A percentile compares a stretch with the other conserved stretches of the same genome.
phyloP scores from a whole-genome alignment of 441 rosid genomes.

The Eruca vesicaria region DNA sequence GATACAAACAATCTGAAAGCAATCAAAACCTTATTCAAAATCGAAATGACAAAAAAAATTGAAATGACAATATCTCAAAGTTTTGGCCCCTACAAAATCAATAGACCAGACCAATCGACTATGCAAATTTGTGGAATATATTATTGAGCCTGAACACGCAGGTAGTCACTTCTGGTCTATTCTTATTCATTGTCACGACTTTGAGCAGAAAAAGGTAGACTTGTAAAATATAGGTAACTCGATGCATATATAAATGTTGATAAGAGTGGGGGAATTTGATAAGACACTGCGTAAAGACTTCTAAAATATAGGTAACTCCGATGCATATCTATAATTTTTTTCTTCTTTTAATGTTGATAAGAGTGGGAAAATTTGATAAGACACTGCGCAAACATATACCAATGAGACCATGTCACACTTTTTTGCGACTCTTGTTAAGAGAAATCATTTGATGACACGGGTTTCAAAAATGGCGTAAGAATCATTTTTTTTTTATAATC shows the following conservation, averaged over 20 bases:
- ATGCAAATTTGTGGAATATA: constrained; percentile 5
- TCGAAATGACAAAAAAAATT: no score
- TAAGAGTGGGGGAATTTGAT: no score
- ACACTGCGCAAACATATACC: not conserved
- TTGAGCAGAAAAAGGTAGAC: not conserved
- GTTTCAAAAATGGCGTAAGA: not conserved
- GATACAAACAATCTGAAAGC: not conserved
- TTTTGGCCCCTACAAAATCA: constrained; percentile 30
- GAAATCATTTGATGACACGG: not conserved
- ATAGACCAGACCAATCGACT: constrained; percentile 20
- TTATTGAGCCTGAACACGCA: not conserved
- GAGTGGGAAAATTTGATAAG: not conserved
- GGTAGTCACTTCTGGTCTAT: not conserved
- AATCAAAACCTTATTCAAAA: not conserved
- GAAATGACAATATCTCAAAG: constrained; percentile 6
- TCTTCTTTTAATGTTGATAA: not conserved
- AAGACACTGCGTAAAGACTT: no score
- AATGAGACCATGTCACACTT: not conserved
- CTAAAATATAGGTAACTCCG: not conserved
- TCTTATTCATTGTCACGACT: not conserved
- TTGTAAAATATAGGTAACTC: no score
- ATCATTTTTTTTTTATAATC: no score
- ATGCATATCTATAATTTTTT: not conserved
- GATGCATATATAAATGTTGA: no score
- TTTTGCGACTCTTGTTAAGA: not conserved